A percentile compares a stretch with the other conserved stretches of the same genome.
phyloP scores from a whole-genome alignment of 257 asterid genomes.

The Solanum gracilifrons region DNA sequence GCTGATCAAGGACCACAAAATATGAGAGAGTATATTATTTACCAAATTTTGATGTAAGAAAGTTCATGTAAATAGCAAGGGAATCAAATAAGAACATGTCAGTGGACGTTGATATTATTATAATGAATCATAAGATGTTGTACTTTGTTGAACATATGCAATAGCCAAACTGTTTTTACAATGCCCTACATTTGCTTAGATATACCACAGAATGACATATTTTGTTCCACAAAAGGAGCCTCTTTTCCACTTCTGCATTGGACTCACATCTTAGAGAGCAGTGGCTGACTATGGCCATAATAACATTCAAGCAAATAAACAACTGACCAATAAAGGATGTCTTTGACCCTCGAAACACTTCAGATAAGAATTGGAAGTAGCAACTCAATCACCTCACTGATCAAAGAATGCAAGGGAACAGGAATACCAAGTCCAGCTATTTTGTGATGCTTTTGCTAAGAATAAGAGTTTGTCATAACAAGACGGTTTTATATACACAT shows the following conservation, averaged over 20 bases:
- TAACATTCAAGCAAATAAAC: not conserved
- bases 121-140: not conserved
- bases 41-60: not conserved
- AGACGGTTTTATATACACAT: not conserved
- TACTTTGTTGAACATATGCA: not conserved
- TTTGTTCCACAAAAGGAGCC: not conserved
- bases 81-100: not conserved
- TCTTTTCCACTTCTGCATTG: not conserved
- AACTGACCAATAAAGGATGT: not conserved
- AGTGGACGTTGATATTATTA: not conserved
- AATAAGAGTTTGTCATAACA: not conserved
- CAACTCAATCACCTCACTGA: not conserved
- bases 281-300: not conserved
- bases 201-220: not conserved
- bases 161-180: not conserved
- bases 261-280: not conserved
- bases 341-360: not conserved
- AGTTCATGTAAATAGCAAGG: not conserved
- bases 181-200: not conserved
- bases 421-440: not conserved
- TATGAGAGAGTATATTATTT: not conserved
- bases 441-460: not conserved
- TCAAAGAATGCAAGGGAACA: not conserved
- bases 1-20: not conserved
- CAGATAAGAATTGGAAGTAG: not conserved